Percentiles rank a stretch among this genome's conserved stretches.
These are phyloP conservation scores for Paramarasmius palmivorus DNA, from an alignment of 1,284 basidiomycete species.

Conservation along the genomic window DNA sequence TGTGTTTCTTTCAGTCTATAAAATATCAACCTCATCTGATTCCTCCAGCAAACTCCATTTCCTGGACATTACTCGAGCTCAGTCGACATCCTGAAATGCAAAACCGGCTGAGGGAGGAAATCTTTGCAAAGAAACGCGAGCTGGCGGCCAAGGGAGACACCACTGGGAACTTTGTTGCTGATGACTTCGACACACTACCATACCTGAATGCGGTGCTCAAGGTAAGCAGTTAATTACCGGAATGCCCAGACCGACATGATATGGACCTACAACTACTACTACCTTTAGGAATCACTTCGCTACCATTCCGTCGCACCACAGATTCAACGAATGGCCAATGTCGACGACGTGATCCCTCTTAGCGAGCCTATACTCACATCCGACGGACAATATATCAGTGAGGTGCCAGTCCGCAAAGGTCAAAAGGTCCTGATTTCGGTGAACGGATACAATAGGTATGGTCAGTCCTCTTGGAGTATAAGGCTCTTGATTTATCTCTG, in stretches of 20 bases:
- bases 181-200: too few species aligned
- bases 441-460: conserved; percentile 31
- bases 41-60: background rate
- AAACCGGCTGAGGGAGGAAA: background rate
- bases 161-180: too few species aligned
- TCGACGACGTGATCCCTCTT: conserved; percentile 41
- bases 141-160: background rate
- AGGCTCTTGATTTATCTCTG: too few species aligned
- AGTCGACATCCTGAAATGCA: background rate
- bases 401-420: too few species aligned
- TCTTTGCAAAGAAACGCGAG: too few species aligned
- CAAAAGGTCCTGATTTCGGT: conserved; percentile 30
- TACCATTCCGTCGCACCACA: conserved; percentile 32
- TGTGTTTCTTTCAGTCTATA: too few species aligned
- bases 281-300: too few species aligned
- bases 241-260: background rate
- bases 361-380: too few species aligned
- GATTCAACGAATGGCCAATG: conserved; percentile 27
- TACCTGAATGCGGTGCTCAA: too few species aligned
- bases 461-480: too few species aligned
- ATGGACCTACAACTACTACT: conserved; percentile 32
- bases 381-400: too few species aligned
- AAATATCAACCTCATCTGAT: too few species aligned
- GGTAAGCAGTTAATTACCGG: conserved; percentile 3
- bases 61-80: background rate